These are phyloP conservation scores for Rosa rugosa DNA, from an alignment of 306 rosid species.

Conservation along the genomic window DNA sequence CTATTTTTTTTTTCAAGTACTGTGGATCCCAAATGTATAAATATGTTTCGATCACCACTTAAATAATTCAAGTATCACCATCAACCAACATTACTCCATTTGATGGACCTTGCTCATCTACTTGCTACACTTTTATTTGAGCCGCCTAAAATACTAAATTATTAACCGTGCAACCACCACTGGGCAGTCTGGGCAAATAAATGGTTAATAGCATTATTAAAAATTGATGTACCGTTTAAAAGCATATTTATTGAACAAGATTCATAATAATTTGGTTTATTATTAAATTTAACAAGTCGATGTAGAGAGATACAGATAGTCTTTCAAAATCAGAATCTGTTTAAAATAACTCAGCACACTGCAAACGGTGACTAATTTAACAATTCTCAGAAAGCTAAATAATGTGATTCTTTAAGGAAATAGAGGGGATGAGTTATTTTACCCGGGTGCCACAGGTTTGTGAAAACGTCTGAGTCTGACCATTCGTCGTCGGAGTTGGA, in stretches of 20 bases:
- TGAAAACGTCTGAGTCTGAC: constrained; percentile 24
- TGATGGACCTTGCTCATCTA: neutral
- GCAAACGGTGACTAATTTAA: too few species aligned
- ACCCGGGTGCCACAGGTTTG: constrained; percentile 11
- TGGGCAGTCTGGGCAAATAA: neutral
- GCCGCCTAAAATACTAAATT: neutral
- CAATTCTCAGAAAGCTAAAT: too few species aligned
- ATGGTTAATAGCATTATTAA: neutral
- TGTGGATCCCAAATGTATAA: neutral
- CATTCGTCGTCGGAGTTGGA: constrained; percentile 8
- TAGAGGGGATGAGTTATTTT: neutral
- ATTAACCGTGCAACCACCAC: neutral
- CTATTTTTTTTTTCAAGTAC: neutral
- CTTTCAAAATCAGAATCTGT: too few species aligned
- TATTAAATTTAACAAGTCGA: too few species aligned
- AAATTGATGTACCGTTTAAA: too few species aligned
- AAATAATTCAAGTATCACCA: constrained; percentile 8
- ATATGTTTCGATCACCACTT: neutral
- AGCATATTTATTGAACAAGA: too few species aligned
- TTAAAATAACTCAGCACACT: too few species aligned
- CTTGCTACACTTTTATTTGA: neutral
- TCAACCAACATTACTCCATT: neutral
- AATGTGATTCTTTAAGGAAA: neutral
- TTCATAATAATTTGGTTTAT: too few species aligned
- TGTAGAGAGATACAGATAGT: too few species aligned